phyloP scores from a whole-genome alignment of 1,139 yeast species.

The Candida smagusa region DNA sequence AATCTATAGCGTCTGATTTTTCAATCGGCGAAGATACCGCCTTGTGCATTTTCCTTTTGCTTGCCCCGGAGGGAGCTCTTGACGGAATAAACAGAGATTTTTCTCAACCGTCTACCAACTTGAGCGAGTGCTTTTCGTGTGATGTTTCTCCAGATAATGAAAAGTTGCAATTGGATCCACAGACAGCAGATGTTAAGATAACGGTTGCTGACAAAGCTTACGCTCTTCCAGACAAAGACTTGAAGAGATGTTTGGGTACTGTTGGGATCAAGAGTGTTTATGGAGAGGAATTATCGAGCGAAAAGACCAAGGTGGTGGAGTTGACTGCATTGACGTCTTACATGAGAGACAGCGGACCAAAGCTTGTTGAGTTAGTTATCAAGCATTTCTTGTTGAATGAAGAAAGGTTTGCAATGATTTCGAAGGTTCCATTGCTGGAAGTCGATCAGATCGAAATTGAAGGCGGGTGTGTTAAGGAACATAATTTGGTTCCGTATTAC shows the following conservation, averaged over 20 bases:
- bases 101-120: constrained; percentile 11
- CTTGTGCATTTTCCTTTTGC: constrained; percentile 22
- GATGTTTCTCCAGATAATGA: constrained; percentile 26
- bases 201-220: constrained; percentile 17
- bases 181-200: constrained; percentile 13
- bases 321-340: constrained; percentile 55
- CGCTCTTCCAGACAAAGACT: constrained; percentile 15
- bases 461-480: constrained; percentile 50
- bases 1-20: constrained; percentile 29
- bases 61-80: constrained; percentile 24
- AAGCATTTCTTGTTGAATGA: constrained; percentile 12
- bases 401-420: constrained; percentile 5
- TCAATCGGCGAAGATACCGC: constrained; percentile 20
- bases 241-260: constrained; percentile 39
- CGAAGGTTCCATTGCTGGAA: constrained; percentile 5
- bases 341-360: constrained; percentile 38
- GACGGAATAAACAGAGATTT: constrained; percentile 22
- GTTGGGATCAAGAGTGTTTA: constrained; percentile 31
- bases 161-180: constrained; percentile 12
- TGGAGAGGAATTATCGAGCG: neutral
- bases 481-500: constrained; percentile 47
- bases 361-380: constrained; percentile 28
- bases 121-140: constrained; percentile 22
- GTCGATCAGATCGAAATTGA: constrained; percentile 18
- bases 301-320: constrained; percentile 24